Evolutionary conservation across 2,329 filamentous ascomycete species (phyloP), one percentile per base, ranked within the genome.

Genomic region (Mycosphaerelloides madeirae): DNA sequence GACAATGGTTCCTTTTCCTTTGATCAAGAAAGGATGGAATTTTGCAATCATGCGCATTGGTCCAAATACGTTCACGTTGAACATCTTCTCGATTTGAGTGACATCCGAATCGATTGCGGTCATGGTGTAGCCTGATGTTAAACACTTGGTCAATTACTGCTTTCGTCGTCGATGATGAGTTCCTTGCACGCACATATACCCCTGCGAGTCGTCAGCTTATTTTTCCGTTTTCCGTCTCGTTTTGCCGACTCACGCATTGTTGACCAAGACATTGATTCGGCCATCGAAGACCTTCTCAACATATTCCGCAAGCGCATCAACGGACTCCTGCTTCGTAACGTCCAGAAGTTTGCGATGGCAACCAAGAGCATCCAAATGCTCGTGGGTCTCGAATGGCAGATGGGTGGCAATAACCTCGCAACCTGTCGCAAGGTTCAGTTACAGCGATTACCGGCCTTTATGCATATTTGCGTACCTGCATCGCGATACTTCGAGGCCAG

Each of bases 51-150:
- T 44, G 3, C 48, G 31, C 14, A 60, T n/a, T 8, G 41, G 20
- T 2, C 47, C 53, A 49, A 57, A 56, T 8, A 62, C 47, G 34
- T 62, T 61, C 18, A 58, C 45, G 15, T 59, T 55, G 45, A 52
- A 59, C 2, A 57, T 33, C 13, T 49, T 44, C 31, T 55, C 44
- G 9, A 51, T 54, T 14, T 38, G 25, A 1, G 41, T 35, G 14
- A 59, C 31, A 31, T 55, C 48, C 5, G 46, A 38, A 29, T 61
- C 58, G 32, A 52, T 29, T 20, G 53, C 33, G 3, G 58, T 54
- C 31, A 49, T 45, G 12, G 35, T 59, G 57, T 67, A 68, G 31
- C 4, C 36, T 28, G n/a, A 13, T 29, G n/a, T 38, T 32, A 22
- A 11, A 29, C 6, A 13, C 6, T 8, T 12, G 9, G 9, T 9